phyloP scores from a whole-genome alignment of 331 rosid genomes.

The Cucumis variabilis region DNA sequence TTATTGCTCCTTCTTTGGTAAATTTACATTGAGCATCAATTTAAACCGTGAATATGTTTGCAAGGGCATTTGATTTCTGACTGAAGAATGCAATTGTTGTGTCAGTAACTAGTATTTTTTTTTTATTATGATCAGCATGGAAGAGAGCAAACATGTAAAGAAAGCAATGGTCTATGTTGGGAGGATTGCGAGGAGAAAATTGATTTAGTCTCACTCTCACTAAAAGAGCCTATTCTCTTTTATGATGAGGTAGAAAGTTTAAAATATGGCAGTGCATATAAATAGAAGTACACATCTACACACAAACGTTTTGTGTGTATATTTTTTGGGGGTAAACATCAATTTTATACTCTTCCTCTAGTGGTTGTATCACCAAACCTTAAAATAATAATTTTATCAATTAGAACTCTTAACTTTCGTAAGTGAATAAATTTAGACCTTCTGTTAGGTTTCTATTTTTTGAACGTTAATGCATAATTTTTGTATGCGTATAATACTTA shows the following conservation, averaged over 20 bases:
- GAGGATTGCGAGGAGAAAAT: slow-evolving; percentile 83
- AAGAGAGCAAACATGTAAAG: slow-evolving; percentile 46
- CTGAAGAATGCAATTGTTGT: slow-evolving; percentile 11
- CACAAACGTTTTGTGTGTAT: background rate
- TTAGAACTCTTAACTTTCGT: too few relatives aligned
- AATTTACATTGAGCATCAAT: background rate
- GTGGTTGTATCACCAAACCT: too few relatives aligned
- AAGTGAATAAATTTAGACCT: too few relatives aligned
- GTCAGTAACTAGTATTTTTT: slow-evolving; percentile 9
- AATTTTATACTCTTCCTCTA: too few relatives aligned
- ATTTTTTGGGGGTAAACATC: too few relatives aligned
- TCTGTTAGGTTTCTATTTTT: too few relatives aligned
- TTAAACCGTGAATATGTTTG: background rate
- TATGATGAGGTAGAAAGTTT: slow-evolving; percentile 79
- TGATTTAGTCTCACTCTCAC: slow-evolving; percentile 75
- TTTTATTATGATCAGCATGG: slow-evolving; percentile 47
- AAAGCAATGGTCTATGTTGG: slow-evolving; percentile 62
- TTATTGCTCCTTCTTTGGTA: background rate
- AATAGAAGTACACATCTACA: too few relatives aligned
- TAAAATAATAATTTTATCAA: too few relatives aligned
- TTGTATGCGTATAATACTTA: too few relatives aligned
- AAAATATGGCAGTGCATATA: slow-evolving; percentile 18
- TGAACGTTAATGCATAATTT: too few relatives aligned
- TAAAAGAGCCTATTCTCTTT: slow-evolving; percentile 94
- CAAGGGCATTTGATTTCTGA: slow-evolving; percentile 16